Percentiles rank a stretch among this genome's conserved stretches.
Conservation (phyloP, 768 basidiomycete genomes). For the Trametes coccinea region DNA sequence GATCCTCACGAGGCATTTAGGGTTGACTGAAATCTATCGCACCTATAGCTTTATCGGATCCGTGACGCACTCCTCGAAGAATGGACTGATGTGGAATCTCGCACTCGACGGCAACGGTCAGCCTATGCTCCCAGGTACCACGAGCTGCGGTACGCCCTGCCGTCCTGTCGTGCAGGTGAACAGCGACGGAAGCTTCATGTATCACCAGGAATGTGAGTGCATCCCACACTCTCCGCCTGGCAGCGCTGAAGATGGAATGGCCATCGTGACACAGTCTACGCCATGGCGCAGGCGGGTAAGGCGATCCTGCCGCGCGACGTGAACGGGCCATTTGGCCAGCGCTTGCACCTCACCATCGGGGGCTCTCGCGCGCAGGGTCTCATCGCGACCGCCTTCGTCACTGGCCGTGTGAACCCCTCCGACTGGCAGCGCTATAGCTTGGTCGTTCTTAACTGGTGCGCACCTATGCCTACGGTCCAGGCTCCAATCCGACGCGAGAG, state of each 20-base stretch:
- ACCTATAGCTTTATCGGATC: slow-evolving; percentile 41
- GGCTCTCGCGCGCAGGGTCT: slow-evolving; percentile 60
- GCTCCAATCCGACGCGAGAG: too few species aligned
- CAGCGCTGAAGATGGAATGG: background rate
- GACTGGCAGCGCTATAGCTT: slow-evolving; percentile 70
- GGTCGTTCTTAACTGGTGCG: slow-evolving; percentile 69
- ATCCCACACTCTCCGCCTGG: background rate
- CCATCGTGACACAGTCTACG: slow-evolving; percentile 47
- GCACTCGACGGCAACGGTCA: slow-evolving; percentile 63
- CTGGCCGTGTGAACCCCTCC: slow-evolving; percentile 48
- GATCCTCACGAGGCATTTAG: background rate
- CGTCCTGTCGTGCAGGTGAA: slow-evolving; percentile 69
- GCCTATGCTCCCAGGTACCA: slow-evolving; percentile 65
- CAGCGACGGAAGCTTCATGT: slow-evolving; percentile 57
- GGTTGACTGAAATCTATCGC: slow-evolving; percentile 20
- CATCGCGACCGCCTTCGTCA: slow-evolving; percentile 65
- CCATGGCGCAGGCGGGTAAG: slow-evolving; percentile 74
- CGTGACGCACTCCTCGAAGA: slow-evolving; percentile 40
- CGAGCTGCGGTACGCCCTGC: slow-evolving; percentile 66
- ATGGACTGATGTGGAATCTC: slow-evolving; percentile 75
- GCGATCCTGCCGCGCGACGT: slow-evolving; percentile 69
- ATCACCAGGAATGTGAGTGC: slow-evolving; percentile 72
- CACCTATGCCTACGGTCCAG: background rate
- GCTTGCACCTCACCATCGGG: slow-evolving; percentile 63
- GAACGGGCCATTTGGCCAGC: slow-evolving; percentile 67